Evolutionary conservation across 2,329 filamentous ascomycete genomes (phyloP).

Genomic region (Fusarium chuoi): DNA sequence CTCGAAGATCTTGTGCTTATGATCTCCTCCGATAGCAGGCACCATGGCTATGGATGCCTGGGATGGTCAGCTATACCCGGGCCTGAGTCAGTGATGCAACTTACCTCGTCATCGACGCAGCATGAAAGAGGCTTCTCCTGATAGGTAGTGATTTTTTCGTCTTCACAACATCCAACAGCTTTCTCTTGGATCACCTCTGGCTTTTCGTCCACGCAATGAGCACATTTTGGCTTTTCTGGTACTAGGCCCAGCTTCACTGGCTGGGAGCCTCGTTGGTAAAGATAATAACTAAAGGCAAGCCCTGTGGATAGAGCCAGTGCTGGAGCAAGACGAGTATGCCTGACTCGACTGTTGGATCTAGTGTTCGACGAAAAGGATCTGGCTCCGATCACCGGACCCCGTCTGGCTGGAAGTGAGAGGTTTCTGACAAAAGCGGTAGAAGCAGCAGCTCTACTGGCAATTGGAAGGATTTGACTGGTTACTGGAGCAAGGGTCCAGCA

Average conservation of each 20-base stretch:
- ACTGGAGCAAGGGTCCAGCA: not conserved
- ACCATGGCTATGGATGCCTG: not conserved
- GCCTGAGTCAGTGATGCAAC: not conserved
- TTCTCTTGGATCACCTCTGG: not conserved
- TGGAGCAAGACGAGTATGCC: not conserved
- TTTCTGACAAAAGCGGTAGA: not conserved
- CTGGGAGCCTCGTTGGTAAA: not conserved
- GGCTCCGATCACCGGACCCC: too few relatives aligned
- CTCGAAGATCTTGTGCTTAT: not conserved
- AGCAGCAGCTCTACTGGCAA: not conserved
- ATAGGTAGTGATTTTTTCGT: not conserved
- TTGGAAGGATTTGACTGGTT: not conserved
- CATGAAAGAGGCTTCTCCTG: not conserved
- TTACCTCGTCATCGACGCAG: not conserved
- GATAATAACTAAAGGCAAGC: not conserved
- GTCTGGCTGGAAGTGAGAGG: not conserved
- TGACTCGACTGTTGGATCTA: too few relatives aligned
- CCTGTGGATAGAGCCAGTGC: not conserved
- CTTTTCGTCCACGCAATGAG: not conserved
- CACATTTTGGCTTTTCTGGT: not conserved
- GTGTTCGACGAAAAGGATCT: not conserved
- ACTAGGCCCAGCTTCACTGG: not conserved
- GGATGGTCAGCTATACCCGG: not conserved
- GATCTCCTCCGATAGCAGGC: not conserved
- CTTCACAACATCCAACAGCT: not conserved